Evolutionary conservation across 441 rosid species (phyloP), one percentile per base, ranked within the genome.

Genomic region (Adansonia madagascariensis): DNA sequence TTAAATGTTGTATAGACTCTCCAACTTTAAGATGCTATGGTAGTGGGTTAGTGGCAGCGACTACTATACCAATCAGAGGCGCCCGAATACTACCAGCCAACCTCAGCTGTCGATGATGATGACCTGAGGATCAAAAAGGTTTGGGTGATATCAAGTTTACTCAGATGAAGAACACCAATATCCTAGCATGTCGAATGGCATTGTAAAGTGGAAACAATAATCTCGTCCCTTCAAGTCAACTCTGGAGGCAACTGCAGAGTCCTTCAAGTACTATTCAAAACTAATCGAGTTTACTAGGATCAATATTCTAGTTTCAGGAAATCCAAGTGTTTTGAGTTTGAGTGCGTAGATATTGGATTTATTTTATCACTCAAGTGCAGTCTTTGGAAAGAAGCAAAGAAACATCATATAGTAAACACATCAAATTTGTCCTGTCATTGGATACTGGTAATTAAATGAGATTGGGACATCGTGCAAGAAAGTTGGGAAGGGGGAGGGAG

Each of bases 1-100:
- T 74, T 71, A 39, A 39, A 39, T 24, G 72, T 15, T 50, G 0
- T 4, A 0, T 18, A 1, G 8, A 72, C 49, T 24, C 55, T 18
- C 7, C n/a, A 17, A 11, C 18, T 71, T 50, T 61, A 2, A 31
- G 73, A n/a, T 39, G 43, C 5, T 39, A 3, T 39, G 1, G 31
- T 4, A 84, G 80, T 82, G 77, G 78, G 31, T 27, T 65, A 77
- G 76, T 66, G 94, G 84, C 18, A 92, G 89, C 84, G 97, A 94
- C 70, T 82, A 94, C 8, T 97, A 94, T 71, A 53, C 95, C 10
- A 86, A 82, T 77, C 66, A 75, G 90, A 83, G 1, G 3, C 82
- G 1, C 82, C 86, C 2, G 89, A 89, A 68, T 86, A 90, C 81
- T 94, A 92, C 88, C 97, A 90, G 84, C 95, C 93, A 0, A 92